phyloP scores from a whole-genome alignment of 192 early-diverging fungal genomes.

The Pilaira anomala region DNA sequence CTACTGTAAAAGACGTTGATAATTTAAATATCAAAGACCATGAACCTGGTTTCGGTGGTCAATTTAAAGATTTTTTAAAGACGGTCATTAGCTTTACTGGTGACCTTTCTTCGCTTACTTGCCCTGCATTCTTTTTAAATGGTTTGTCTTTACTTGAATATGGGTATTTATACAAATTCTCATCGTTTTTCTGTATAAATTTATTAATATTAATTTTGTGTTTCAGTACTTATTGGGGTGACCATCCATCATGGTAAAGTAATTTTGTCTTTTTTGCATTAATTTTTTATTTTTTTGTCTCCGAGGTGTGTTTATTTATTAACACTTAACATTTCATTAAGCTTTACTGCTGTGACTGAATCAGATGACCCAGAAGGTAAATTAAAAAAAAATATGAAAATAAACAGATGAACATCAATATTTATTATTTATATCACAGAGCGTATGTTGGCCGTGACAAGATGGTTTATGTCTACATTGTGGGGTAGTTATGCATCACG shows the following conservation, averaged over 20 bases:
- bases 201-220: too few relatives aligned
- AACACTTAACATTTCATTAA: background rate
- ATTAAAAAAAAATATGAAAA: too few relatives aligned
- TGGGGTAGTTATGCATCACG: constrained; percentile 75
- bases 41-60: constrained; percentile 25
- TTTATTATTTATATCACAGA: constrained; percentile 36
- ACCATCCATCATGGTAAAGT: constrained; percentile 6
- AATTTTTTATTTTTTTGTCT: too few relatives aligned
- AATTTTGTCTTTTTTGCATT: background rate
- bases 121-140: constrained; percentile 75
- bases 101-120: constrained; percentile 75
- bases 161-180: constrained; percentile 40
- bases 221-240: constrained; percentile 8
- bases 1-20: constrained; percentile 28
- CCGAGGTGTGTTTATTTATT: too few relatives aligned
- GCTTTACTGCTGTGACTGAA: constrained; percentile 62
- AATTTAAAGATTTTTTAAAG: constrained; percentile 54
- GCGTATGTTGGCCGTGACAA: constrained; percentile 64
- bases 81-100: constrained; percentile 75
- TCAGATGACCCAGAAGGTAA: constrained; percentile 40
- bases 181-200: background rate
- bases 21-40: constrained; percentile 23
- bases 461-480: constrained; percentile 84
- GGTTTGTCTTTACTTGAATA: constrained; percentile 79
- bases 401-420: too few relatives aligned